A percentile compares a stretch with the other conserved stretches of the same genome.
These are phyloP conservation scores for Physcomitrellopsis africana DNA, from an alignment of 225 moss, liverwort and hornwort species.

Conservation along the genomic window DNA sequence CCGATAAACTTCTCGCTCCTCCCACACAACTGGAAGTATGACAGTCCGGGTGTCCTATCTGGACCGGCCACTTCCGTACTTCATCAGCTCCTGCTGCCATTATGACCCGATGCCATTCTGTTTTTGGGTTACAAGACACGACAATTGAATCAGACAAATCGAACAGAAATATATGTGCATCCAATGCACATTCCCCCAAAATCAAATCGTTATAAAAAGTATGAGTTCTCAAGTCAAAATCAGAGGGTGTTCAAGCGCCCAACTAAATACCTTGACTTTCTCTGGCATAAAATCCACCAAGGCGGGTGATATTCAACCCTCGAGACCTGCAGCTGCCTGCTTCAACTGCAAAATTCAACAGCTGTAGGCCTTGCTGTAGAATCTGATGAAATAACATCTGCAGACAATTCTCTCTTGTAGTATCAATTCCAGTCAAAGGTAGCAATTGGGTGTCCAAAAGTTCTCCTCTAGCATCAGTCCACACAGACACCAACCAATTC, in stretches of 20 bases:
- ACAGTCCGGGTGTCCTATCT: constrained; percentile 64
- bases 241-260: not conserved
- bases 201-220: too few relatives aligned
- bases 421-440: constrained; percentile 61
- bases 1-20: constrained; percentile 61
- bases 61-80: constrained; percentile 83
- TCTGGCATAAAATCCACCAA: constrained; percentile 81
- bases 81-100: constrained; percentile 78
- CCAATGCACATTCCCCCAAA: not conserved
- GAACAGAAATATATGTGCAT: not conserved
- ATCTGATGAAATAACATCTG: constrained; percentile 74
- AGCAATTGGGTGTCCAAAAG: constrained; percentile 83
- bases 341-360: constrained; percentile 83
- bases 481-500: constrained; percentile 97
- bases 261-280: constrained; percentile 85
- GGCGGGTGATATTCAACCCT: constrained; percentile 77
- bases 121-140: constrained; percentile 12
- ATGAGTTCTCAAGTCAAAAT: too few relatives aligned
- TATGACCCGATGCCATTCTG: constrained; percentile 95
- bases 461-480: constrained; percentile 97
- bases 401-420: constrained; percentile 60
- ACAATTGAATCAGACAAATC: not conserved
- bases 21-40: constrained; percentile 40
- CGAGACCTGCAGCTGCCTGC: constrained; percentile 77
- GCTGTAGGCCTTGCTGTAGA: constrained; percentile 87